phyloP scores from a whole-genome alignment of 225 moss, liverwort and hornwort species.

The Takakia lepidozioides region DNA sequence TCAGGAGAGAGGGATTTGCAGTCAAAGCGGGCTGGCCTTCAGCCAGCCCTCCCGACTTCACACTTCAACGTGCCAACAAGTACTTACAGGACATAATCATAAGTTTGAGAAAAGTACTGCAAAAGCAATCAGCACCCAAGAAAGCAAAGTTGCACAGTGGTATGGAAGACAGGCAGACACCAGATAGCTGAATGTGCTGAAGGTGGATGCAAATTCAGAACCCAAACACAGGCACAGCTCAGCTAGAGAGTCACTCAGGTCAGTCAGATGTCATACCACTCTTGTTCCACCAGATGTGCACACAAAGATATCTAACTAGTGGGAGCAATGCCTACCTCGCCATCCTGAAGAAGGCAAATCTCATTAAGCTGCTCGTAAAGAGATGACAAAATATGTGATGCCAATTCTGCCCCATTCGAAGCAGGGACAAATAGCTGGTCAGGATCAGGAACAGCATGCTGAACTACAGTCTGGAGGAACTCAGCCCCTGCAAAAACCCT shows the following conservation, averaged over 20 bases:
- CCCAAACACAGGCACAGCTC: no score
- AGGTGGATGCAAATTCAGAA: no score
- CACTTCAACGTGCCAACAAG: conserved; percentile 41
- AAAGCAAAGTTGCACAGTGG: no score
- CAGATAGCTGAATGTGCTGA: no score
- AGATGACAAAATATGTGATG: conserved; percentile 80
- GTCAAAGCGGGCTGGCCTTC: conserved; percentile 36
- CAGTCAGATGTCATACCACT: no score
- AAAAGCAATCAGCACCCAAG: conserved; percentile 39
- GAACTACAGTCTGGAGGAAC: conserved; percentile 75
- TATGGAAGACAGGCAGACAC: no score
- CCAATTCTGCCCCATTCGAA: conserved; percentile 70
- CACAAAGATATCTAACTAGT: neutral
- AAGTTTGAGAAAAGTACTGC: conserved; percentile 38
- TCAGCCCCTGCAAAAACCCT: conserved; percentile 97
- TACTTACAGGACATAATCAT: conserved; percentile 30
- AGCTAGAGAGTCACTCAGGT: no score
- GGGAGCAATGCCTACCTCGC: conserved; percentile 62
- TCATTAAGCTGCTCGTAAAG: conserved; percentile 78
- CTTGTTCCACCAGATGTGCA: no score
- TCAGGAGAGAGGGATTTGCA: conserved; percentile 24
- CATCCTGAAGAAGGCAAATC: conserved; percentile 84
- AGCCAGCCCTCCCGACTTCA: conserved; percentile 15
- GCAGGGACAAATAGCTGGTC: conserved; percentile 40
- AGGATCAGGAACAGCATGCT: conserved; percentile 70